Evolutionary conservation across 257 asterid species (phyloP), one percentile per base, ranked within the genome.

Genomic region (Solanum virginianum): DNA sequence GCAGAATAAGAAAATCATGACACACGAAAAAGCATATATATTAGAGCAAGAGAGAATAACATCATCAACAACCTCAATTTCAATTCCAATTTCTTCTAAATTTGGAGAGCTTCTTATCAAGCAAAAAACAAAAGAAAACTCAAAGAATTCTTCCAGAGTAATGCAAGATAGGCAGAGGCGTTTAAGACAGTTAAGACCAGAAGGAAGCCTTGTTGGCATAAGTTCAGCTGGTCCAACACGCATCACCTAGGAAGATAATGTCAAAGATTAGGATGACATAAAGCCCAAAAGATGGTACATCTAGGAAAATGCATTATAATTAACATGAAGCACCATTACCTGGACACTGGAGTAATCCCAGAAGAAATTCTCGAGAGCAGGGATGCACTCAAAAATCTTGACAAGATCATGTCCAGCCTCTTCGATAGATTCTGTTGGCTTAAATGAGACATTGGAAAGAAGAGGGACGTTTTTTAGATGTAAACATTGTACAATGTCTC

Each of bases 91-190:
- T 10, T 53, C 29, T 20, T 60, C 54, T 39, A 88, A 59, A 72
- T 80, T 80, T 43, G 88, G 87, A 20, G 84, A 70, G 84, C 87
- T 88, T 88, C 85, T 60, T 1, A 88, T 54, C 49, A 83, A 47
- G 75, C 79, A 85, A 85, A 85, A 83, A 80, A 43, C 39, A 79
- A 55, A 69, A 0, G 55, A 56, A 71, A 71, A 2, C 24, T 71
- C 80, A 32, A 43, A 18, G 29, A 41, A 41, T 18, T 20, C 55
- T 10, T 14, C 24, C 14, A 68, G n/a, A 36, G 22, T n/a, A 47
- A 75, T 22, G 14, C 14, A 26, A 49, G 59, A 49, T 75, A 75
- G 18, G 60, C 14, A 2, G 24, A 75, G 60, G 9, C 22, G 22
- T 75, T 49, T 75, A 22, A 24, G 43, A 49, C 15, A 47, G 22